Conservation (phyloP, 176 grass and related monocot species). For the barley (Hordeum vulgare) region DNA sequence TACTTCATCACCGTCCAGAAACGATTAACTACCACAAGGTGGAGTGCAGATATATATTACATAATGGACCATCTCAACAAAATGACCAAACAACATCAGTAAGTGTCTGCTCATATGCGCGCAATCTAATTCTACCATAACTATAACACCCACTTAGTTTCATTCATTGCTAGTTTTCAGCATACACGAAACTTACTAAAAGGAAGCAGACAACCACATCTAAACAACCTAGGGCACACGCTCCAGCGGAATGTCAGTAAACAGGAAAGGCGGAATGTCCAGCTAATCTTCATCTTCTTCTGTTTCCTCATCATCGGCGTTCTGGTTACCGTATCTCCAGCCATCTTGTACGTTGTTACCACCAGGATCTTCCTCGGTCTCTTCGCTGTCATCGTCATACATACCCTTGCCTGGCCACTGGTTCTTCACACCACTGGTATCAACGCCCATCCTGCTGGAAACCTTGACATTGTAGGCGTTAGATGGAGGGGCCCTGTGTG, state of each 20-base stretch:
- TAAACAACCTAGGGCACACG: constrained; percentile 1
- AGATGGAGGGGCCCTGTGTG: constrained; percentile 15
- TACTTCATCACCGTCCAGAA: neutral
- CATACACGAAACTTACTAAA: neutral
- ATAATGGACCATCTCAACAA: neutral
- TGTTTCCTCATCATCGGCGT: constrained; percentile 71
- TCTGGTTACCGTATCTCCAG: constrained; percentile 42
- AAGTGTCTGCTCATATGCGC: neutral
- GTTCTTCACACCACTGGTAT: constrained; percentile 25
- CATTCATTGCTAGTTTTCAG: neutral
- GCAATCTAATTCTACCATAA: neutral
- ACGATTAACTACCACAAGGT: neutral
- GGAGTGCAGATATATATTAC: neutral
- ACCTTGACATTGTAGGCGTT: constrained; percentile 30
- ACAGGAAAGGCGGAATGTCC: neutral
- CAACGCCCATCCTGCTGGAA: neutral
- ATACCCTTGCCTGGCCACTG: constrained; percentile 41
- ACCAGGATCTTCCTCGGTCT: constrained; percentile 53
- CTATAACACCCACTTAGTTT: neutral
- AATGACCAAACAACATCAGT: neutral
- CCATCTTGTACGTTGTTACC: constrained; percentile 46
- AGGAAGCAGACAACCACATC: neutral
- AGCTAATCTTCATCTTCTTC: constrained; percentile 72
- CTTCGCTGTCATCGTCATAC: constrained; percentile 68
- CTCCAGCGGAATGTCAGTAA: neutral